Conservation (phyloP, 208 protist genomes). For the Lotmaria passim region DNA sequence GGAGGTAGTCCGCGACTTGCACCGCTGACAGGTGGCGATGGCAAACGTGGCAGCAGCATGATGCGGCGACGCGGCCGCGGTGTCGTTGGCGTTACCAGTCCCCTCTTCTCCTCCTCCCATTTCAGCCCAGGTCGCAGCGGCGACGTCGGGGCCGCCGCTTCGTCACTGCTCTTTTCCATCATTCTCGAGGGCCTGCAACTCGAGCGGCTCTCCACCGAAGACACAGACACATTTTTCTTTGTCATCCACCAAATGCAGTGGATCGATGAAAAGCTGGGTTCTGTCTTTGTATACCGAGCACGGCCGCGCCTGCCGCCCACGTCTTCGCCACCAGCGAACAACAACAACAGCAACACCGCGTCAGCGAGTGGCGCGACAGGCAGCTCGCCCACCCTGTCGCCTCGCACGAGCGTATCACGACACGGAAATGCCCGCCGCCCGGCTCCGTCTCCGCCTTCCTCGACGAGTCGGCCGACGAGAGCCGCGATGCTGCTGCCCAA, state of each 20-base stretch:
- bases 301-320: slow-evolving; percentile 29
- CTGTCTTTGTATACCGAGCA: slow-evolving; percentile 64
- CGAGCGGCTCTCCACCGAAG: slow-evolving; percentile 53
- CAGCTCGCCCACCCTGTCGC: neutral
- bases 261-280: slow-evolving; percentile 49
- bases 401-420: neutral
- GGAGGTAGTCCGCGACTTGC: neutral
- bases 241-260: slow-evolving; percentile 69
- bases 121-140: neutral
- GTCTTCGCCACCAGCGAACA: no score
- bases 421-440: neutral
- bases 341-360: no score
- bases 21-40: neutral
- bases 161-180: slow-evolving; percentile 43
- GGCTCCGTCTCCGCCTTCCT: neutral
- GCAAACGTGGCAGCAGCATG: neutral
- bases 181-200: slow-evolving; percentile 55
- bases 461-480: neutral
- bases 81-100: neutral
- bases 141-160: neutral
- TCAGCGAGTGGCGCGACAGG: neutral
- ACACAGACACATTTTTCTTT: slow-evolving; percentile 53
- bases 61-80: slow-evolving; percentile 3
- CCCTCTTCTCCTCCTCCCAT: neutral
- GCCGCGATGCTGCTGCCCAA: slow-evolving; percentile 3